These are phyloP conservation scores for Recurvomyces mirabilis DNA, from an alignment of 495 filamentous ascomycete genomes.

Conservation along the genomic window DNA sequence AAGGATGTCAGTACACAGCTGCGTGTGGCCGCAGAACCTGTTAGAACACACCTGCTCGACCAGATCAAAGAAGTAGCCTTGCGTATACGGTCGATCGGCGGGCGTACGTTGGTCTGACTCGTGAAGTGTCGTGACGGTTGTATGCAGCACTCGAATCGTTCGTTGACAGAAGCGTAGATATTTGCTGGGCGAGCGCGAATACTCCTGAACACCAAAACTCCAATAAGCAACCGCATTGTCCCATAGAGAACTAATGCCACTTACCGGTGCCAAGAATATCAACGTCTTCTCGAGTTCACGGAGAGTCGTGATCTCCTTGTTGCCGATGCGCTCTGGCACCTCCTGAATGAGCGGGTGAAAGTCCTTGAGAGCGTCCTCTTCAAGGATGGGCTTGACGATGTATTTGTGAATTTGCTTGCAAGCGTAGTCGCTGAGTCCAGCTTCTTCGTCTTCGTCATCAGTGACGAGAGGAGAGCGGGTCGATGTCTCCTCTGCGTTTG, in stretches of 20 bases:
- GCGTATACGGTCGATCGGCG: constrained; percentile 76
- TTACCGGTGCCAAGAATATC: constrained; percentile 77
- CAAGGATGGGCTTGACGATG: constrained; percentile 47
- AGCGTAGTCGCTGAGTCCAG: constrained; percentile 40
- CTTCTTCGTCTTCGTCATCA: constrained; percentile 12
- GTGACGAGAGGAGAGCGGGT: constrained; percentile 4
- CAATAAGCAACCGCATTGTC: constrained; percentile 52
- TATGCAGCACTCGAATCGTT: constrained; percentile 74
- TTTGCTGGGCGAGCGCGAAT: constrained; percentile 50
- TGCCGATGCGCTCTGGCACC: constrained; percentile 62
- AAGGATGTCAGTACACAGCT: constrained; percentile 4
- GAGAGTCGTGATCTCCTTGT: constrained; percentile 72
- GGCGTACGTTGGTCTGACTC: constrained; percentile 72
- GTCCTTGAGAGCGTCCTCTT: constrained; percentile 49
- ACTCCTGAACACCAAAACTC: constrained; percentile 56
- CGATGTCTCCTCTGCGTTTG: constrained; percentile 24
- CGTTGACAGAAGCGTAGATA: constrained; percentile 79
- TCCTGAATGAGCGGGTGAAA: constrained; percentile 69
- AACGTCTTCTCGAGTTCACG: constrained; percentile 84
- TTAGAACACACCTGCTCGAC: constrained; percentile 56
- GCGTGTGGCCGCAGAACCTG: not conserved
- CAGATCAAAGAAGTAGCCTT: constrained; percentile 88
- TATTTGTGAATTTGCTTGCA: constrained; percentile 45
- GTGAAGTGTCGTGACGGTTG: constrained; percentile 65
- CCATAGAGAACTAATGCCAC: constrained; percentile 33